Base-by-base conservation (phyloP, 2,329 filamentous ascomycete genomes). In the Mariannaea sp. region DNA sequence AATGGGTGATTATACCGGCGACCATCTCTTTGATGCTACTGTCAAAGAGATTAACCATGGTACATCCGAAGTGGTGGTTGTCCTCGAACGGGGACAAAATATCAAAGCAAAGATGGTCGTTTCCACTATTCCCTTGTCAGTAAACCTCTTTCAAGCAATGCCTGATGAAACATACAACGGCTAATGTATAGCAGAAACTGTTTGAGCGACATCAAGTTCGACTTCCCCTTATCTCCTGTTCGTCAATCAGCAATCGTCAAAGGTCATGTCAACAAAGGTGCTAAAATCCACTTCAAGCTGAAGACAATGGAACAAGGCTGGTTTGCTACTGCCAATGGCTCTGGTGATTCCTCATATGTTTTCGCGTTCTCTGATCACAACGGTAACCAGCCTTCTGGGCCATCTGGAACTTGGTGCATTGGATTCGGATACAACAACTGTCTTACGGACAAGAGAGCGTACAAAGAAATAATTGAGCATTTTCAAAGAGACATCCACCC, bases 111-210 rank as follows among this genome's bases (percentile, higher is more conserved):
- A 19, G 9, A 36, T 45, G 4, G 14, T 57, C 5, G 26, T 63
- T 1, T 62, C 49, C 0, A 61, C 60, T 9, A 57, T 63, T 19
- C 60, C 60, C 1, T 4, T 62, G 60, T 62, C 20, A 39, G 56
- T 42, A 3, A n/a, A n/a, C n/a, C n/a, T n/a, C n/a, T n/a, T n/a
- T n/a, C n/a, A n/a, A n/a, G n/a, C n/a, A n/a, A n/a, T n/a, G n/a
- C n/a, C n/a, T 10, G 10, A 43, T 9, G 6, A 10, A 38, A 6
- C 8, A 24, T 19, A 8, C 7, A n/a, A 2, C 1, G 10, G 30
- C 16, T 48, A 39, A 47, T 22, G 26, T 2, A 7, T 36, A 4
- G n/a, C 19, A 49, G 51, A 2, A 54, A 54, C 10, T 53, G 50
- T n/a, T 44, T 53, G 13, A 24, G 29, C 4, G 38, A 42, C 17